Conservation (phyloP, 257 asterid genomes). For the Sherardia arvensis region DNA sequence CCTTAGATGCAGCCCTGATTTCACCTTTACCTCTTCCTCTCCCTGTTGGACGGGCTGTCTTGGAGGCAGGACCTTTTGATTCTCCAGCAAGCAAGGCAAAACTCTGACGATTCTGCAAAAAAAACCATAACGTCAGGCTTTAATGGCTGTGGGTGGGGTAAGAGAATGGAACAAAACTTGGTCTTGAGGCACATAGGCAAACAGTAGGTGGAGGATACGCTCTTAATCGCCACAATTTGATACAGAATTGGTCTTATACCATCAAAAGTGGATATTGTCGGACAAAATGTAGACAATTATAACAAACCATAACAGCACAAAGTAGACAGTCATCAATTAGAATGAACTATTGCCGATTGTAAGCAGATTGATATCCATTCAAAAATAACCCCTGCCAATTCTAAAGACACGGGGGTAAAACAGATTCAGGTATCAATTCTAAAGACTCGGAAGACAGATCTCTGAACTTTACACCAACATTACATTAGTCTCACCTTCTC, state of each 20-base stretch:
- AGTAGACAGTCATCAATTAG: too few species aligned
- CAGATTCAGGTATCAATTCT: neutral
- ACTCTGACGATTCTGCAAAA: conserved; percentile 71
- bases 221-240: neutral
- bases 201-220: neutral
- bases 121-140: neutral
- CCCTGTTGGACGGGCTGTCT: conserved; percentile 30
- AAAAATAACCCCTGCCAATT: too few species aligned
- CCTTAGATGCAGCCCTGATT: conserved; percentile 30
- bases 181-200: neutral
- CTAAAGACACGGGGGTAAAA: too few species aligned
- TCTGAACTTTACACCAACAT: neutral
- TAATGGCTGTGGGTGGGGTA: neutral
- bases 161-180: neutral
- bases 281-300: too few species aligned
- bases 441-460: neutral
- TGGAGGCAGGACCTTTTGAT: conserved; percentile 36
- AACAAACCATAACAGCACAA: too few species aligned
- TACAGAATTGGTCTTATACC: neutral
- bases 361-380: too few species aligned
- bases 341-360: too few species aligned
- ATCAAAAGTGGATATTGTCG: too few species aligned
- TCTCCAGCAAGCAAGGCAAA: conserved; percentile 49
- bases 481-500: conserved; percentile 65
- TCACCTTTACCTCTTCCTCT: conserved; percentile 74